A percentile compares a stretch with the other conserved stretches of the same genome.
Evolutionary conservation across 345 rosid genomes (phyloP).

Genomic region (Erucastrum elatum): DNA sequence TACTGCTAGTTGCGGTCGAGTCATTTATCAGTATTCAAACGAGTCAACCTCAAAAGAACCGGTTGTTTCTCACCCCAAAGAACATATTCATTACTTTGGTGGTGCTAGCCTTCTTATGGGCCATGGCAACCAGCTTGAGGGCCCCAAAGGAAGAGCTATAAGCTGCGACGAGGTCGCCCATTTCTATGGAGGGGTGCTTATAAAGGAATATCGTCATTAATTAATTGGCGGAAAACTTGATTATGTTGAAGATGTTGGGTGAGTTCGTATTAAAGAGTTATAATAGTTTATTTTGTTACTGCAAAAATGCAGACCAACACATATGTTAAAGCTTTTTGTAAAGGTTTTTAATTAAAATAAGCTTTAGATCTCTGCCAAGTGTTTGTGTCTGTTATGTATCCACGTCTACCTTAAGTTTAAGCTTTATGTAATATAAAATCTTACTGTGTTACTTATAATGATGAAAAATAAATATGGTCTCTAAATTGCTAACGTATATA

Average conservation of each 20-base stretch:
- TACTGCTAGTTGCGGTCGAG: constrained; percentile 7
- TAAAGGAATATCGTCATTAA: constrained; percentile 31
- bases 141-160: constrained; percentile 20
- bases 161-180: constrained; percentile 35
- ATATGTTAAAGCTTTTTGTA: constrained; percentile 27
- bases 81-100: constrained; percentile 17
- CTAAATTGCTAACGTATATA: too few relatives aligned
- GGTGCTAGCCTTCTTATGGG: constrained; percentile 15
- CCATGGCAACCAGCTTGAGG: constrained; percentile 9
- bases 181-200: constrained; percentile 39
- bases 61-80: constrained; percentile 20
- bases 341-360: constrained; percentile 18
- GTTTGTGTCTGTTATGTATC: constrained; percentile 34
- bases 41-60: constrained; percentile 19
- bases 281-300: constrained; percentile 10
- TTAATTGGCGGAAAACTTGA: constrained; percentile 1
- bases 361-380: constrained; percentile 33
- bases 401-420: constrained; percentile 15
- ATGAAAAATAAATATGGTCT: not conserved
- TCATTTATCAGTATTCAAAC: constrained; percentile 5
- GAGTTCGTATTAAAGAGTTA: constrained; percentile 19
- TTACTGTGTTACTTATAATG: too few relatives aligned
- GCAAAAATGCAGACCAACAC: constrained; percentile 33
- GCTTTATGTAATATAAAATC: constrained; percentile 28
- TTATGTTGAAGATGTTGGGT: constrained; percentile 22